Evolutionary conservation across 2,329 filamentous ascomycete species (phyloP), one percentile per base, ranked within the genome.

Genomic region (Neofusicoccum cordaticola): DNA sequence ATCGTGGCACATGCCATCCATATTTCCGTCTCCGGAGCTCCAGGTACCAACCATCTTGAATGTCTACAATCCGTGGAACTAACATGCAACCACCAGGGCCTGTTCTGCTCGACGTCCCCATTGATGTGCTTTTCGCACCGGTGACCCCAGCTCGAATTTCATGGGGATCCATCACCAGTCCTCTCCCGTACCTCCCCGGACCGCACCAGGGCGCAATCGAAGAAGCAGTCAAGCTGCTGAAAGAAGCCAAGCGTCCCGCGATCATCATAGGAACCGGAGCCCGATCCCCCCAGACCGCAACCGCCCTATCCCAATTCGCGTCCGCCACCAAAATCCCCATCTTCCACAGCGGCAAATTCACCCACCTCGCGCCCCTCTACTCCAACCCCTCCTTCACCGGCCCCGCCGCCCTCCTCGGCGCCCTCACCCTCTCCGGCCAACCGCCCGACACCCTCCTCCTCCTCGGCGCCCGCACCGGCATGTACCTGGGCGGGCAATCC

Each of bases 231-330:
- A 45, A 65, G 12, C 68, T 80, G 35, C 70, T 77, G 65, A 72
- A 73, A 35, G 66, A 65, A 5, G 76, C 80, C 1, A 68, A 75
- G 31, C 68, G 79, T 44, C 80, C 80, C 3, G 77, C 72, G 2
- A 75, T 82, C 17, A 78, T 82, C 15, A 73, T 75, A 6, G 78
- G 79, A 6, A 81, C 78, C 5, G 80, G 80, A 1, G 76, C 74
- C 17, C 68, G 65, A 65, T 69, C 67, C 15, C 68, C 22, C 22
- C 51, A 75, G 72, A 71, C 74, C 41, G 72, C 71, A 3, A 67
- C 74, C 1, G 68, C 69, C 8, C 69, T 80, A 6, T 66, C 74
- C 11, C 65, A 70, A 7, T 69, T 82, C 9, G 74, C 76, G 4
- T 71, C 77, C 45, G 67, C 69, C 8, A 77, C 73, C 9, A 67